Percentiles rank a stretch among this genome's conserved stretches.
phyloP scores from a whole-genome alignment of 2,329 filamentous ascomycete species.

The Ophiocordyceps robertsii region DNA sequence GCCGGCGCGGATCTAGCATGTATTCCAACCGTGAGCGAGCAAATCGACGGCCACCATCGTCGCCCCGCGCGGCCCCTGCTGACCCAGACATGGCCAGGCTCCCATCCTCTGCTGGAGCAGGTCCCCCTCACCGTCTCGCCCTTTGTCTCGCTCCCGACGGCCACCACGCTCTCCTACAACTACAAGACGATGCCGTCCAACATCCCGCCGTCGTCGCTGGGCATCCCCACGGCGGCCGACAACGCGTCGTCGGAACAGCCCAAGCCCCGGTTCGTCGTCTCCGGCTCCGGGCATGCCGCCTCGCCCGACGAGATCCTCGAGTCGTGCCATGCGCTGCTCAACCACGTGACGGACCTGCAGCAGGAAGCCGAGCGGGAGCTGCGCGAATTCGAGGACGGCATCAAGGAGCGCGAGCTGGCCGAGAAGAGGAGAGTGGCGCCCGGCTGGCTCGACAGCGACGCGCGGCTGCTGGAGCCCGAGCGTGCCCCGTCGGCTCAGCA shows the following conservation, averaged over 20 bases:
- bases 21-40: constrained; percentile 23
- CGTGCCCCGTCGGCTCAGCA: constrained; percentile 23
- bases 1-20: constrained; percentile 8
- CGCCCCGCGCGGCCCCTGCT: neutral
- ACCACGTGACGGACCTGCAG: constrained; percentile 58
- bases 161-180: constrained; percentile 86
- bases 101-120: constrained; percentile 82
- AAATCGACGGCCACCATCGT: neutral
- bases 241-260: constrained; percentile 15
- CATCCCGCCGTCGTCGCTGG: constrained; percentile 42
- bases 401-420: constrained; percentile 52
- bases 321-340: constrained; percentile 66
- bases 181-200: constrained; percentile 85
- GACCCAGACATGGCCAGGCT: constrained; percentile 32
- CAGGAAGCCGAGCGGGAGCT: constrained; percentile 56
- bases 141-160: constrained; percentile 79
- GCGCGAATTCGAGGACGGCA: constrained; percentile 53
- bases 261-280: constrained; percentile 64
- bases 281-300: constrained; percentile 65
- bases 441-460: constrained; percentile 68
- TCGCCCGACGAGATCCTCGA: constrained; percentile 77
- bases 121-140: constrained; percentile 88
- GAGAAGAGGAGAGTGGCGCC: constrained; percentile 71
- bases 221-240: constrained; percentile 22
- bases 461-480: constrained; percentile 55